Percentiles rank a stretch among this genome's conserved stretches.
Conservation (phyloP, 2,329 filamentous ascomycete genomes). For the Calonectria naviculata region DNA sequence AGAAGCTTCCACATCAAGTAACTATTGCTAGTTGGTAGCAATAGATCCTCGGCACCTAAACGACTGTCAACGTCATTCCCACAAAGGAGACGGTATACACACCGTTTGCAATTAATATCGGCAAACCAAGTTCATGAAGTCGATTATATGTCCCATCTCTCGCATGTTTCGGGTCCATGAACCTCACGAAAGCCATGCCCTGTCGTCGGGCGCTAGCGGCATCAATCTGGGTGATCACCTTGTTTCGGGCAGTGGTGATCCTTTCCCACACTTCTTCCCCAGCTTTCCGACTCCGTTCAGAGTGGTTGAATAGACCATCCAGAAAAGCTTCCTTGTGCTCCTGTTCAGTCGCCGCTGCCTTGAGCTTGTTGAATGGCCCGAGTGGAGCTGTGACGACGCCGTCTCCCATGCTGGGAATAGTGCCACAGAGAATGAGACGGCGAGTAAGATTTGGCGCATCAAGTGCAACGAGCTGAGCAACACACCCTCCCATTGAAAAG, state of each 20-base stretch:
- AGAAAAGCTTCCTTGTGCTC: slow-evolving; percentile 48
- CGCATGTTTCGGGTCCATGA: slow-evolving; percentile 47
- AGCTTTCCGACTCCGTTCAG: slow-evolving; percentile 44
- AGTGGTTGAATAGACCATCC: slow-evolving; percentile 47
- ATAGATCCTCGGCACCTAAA: slow-evolving; percentile 46
- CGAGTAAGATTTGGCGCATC: slow-evolving; percentile 50
- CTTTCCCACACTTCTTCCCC: slow-evolving; percentile 48
- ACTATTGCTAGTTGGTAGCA: slow-evolving; percentile 51
- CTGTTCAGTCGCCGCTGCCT: slow-evolving; percentile 43
- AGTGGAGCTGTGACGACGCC: slow-evolving; percentile 45
- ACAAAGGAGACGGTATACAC: slow-evolving; percentile 17
- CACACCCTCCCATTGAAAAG: slow-evolving; percentile 61
- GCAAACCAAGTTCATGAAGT: slow-evolving; percentile 46
- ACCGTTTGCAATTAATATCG: slow-evolving; percentile 53
- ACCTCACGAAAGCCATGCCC: slow-evolving; percentile 47
- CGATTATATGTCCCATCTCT: slow-evolving; percentile 47
- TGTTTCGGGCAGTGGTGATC: slow-evolving; percentile 40
- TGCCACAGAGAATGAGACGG: slow-evolving; percentile 56
- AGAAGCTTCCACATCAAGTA: slow-evolving; percentile 51
- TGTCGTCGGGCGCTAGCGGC: slow-evolving; percentile 43
- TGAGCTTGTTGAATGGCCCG: slow-evolving; percentile 47
- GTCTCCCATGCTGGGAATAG: slow-evolving; percentile 51
- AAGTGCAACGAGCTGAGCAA: slow-evolving; percentile 58
- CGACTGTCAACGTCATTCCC: not conserved
- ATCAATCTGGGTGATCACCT: slow-evolving; percentile 41